Conservation (phyloP, 1,284 basidiomycete genomes). For the Boletus nobilissimus region DNA sequence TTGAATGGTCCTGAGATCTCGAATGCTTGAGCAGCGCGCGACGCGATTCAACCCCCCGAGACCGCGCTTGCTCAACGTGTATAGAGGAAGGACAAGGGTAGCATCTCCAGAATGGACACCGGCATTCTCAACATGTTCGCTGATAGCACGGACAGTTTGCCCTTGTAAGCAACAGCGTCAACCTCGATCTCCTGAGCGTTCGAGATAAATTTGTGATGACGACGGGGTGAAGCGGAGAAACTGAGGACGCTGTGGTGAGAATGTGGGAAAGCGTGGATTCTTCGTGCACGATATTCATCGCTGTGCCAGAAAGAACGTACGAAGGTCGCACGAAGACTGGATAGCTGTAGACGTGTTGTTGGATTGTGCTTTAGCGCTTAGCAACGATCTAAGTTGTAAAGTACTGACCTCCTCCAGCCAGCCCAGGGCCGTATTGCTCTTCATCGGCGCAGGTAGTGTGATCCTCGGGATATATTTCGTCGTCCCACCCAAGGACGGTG, state of each 20-base stretch:
- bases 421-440: neutral
- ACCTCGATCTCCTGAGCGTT: constrained; percentile 98
- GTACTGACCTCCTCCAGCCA: constrained; percentile 54
- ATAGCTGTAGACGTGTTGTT: constrained; percentile 63
- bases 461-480: neutral
- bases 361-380: constrained; percentile 30
- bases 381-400: constrained; percentile 3
- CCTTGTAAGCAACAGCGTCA: constrained; percentile 96
- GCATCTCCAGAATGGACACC: constrained; percentile 99
- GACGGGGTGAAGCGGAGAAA: constrained; percentile 97
- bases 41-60: constrained; percentile 92
- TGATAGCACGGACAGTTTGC: constrained; percentile 95
- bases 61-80: constrained; percentile 81
- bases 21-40: constrained; percentile 95
- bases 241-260: constrained; percentile 92
- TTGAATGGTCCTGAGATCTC: constrained; percentile 99
- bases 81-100: constrained; percentile 96
- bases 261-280: constrained; percentile 91
- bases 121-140: constrained; percentile 99
- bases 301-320: constrained; percentile 98
- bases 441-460: neutral
- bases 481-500: neutral
- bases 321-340: constrained; percentile 96
- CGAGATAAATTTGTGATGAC: constrained; percentile 99
- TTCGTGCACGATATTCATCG: constrained; percentile 99